Base-by-base conservation (phyloP, 2,329 filamentous ascomycete species). In the Phyllosticta capitalensis region DNA sequence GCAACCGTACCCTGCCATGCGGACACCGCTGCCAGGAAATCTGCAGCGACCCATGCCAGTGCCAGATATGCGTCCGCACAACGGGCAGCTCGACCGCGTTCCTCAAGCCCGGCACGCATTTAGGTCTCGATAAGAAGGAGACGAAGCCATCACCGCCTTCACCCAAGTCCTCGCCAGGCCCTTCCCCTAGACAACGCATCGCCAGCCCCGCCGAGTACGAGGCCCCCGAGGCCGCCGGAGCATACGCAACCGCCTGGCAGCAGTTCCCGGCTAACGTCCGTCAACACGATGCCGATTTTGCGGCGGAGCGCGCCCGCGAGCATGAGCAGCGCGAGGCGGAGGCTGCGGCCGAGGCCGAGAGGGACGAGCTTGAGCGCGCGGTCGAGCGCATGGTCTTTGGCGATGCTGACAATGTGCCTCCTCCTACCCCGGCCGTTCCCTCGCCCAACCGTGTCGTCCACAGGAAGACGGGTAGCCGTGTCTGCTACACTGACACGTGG, bases 41-140 rank as follows among this genome's bases (percentile, higher is more conserved):
- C 22, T 60, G 58, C 26, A 30, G 28, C 51, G 54, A 56, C 19
- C 28, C 55, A 6, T 60, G 58, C 24, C 58, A 21, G n/a, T 60
- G 58, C 58, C 52, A 19, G 17, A 17, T 50, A 12, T 59, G 58
- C 38, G 33, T 59, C 7, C 19, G 33, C 6, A 20, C 5, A 1
- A 9, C 14, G 5, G 38, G 52, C 48, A 56, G 10, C 10, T 30
- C n/a, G 17, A 17, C 30, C 5, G 19, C 24, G 10, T n/a, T 26
- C n/a, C 24, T 48, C 38, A 21, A 9, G 12, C 45, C 22, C 5
- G 26, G 14, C 54, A 20, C 24, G 12, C 2, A 19, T n/a, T 19
- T 45, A 12, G n/a, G 26, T 7, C 24, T 26, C 24, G 24, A 26
- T 26, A 26, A 26, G 24, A 26, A 26, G 24, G 24, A 26, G 24